phyloP scores from a whole-genome alignment of 1,284 basidiomycete species.

The Trichosporon ovoides region DNA sequence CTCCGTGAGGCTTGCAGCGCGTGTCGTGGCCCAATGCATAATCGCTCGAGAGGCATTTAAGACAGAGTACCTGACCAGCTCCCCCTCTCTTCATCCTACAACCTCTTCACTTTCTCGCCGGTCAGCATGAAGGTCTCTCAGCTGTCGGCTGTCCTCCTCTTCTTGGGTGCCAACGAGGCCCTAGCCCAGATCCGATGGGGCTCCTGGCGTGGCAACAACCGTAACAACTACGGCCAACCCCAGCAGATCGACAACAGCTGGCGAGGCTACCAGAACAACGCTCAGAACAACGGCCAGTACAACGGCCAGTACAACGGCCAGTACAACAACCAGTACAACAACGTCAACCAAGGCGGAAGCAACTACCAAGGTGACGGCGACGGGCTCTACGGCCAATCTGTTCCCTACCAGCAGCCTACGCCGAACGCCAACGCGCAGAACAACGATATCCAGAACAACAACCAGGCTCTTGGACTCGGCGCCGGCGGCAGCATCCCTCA shows the following conservation, averaged over 20 bases:
- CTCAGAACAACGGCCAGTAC: no score
- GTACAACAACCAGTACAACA: neutral
- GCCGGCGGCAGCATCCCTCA: neutral
- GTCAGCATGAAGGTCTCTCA: constrained; percentile 3
- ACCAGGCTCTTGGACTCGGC: neutral
- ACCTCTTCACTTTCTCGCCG: neutral
- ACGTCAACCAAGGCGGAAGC: neutral
- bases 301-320: neutral
- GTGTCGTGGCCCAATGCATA: neutral
- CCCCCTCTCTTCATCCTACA: neutral
- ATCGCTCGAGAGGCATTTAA: neutral
- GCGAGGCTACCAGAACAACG: neutral
- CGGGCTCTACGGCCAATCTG: neutral
- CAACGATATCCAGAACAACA: constrained; percentile 4
- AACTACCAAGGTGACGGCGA: neutral
- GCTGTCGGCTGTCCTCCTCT: neutral
- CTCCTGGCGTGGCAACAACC: neutral
- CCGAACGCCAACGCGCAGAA: neutral
- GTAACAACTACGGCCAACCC: neutral
- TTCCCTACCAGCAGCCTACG: neutral
- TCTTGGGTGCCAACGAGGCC: neutral
- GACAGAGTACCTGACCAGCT: neutral
- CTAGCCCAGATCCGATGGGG: neutral
- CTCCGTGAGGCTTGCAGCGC: neutral
- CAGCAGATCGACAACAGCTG: neutral